These are phyloP conservation scores for Blastocystis hominis DNA, from an alignment of 352 stramenopile species.

Conservation along the genomic window DNA sequence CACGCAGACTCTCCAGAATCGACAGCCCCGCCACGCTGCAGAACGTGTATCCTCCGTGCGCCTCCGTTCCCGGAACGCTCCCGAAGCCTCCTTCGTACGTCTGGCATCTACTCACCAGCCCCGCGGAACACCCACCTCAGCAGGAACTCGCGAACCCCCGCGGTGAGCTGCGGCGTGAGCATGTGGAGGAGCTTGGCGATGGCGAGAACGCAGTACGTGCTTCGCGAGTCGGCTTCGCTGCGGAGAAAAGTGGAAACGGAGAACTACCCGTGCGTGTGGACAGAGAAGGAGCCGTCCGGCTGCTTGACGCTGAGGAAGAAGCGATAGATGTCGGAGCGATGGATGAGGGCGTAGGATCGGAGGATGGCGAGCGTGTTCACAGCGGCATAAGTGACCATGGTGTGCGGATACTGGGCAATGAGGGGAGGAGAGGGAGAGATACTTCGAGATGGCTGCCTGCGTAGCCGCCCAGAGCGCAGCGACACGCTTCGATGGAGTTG, in stretches of 20 bases:
- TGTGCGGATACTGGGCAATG: neutral
- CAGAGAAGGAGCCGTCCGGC: constrained; percentile 79
- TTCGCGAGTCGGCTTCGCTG: constrained; percentile 83
- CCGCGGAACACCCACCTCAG: constrained; percentile 62
- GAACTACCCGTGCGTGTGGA: constrained; percentile 82
- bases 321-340: constrained; percentile 66
- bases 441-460: constrained; percentile 17
- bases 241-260: neutral
- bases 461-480: neutral
- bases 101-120: constrained; percentile 70
- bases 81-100: constrained; percentile 93
- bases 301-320: constrained; percentile 81
- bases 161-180: constrained; percentile 74
- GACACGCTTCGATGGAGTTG: neutral
- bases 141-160: constrained; percentile 67
- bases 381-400: constrained; percentile 38
- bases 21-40: constrained; percentile 84
- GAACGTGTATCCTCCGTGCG: constrained; percentile 95
- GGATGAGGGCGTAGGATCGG: neutral
- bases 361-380: neutral
- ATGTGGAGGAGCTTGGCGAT: constrained; percentile 82
- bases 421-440: neutral
- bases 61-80: constrained; percentile 74
- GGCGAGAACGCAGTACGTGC: constrained; percentile 90
- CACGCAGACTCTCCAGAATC: constrained; percentile 70